phyloP scores from a whole-genome alignment of 73 alveolate species.

The Paramecium sexaurelia region DNA sequence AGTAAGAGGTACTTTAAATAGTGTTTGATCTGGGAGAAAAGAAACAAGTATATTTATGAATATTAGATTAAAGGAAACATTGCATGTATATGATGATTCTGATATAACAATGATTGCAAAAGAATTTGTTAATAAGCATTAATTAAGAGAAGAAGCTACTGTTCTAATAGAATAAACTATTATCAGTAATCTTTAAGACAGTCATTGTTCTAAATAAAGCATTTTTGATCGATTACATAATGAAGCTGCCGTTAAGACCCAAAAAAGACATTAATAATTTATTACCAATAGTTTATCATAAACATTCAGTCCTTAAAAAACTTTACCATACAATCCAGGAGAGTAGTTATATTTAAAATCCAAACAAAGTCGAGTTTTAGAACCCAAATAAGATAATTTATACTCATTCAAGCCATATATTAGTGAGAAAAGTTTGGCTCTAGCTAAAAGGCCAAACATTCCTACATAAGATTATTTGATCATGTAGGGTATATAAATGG shows the following conservation, averaged over 20 bases:
- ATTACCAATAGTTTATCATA: neutral
- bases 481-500: neutral
- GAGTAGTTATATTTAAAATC: neutral
- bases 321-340: slow-evolving; percentile 29
- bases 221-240: slow-evolving; percentile 34
- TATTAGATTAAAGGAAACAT: slow-evolving; percentile 9
- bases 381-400: neutral
- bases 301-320: neutral
- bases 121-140: slow-evolving; percentile 14
- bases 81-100: slow-evolving; percentile 21
- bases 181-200: neutral
- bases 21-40: slow-evolving; percentile 41
- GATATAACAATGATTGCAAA: neutral
- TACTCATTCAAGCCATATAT: slow-evolving; percentile 2
- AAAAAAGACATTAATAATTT: slow-evolving; percentile 7
- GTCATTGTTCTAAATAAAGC: slow-evolving; percentile 22
- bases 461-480: slow-evolving; percentile 31
- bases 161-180: slow-evolving; percentile 17
- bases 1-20: slow-evolving; percentile 1
- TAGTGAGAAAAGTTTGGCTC: neutral
- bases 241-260: slow-evolving; percentile 53
- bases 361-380: neutral
- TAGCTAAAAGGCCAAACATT: slow-evolving; percentile 27
- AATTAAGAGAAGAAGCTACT: slow-evolving; percentile 22
- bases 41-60: neutral